Percentiles rank a stretch among this genome's conserved stretches.
phyloP scores from a whole-genome alignment of 176 grass and related monocot species.

The Lolium perenne region DNA sequence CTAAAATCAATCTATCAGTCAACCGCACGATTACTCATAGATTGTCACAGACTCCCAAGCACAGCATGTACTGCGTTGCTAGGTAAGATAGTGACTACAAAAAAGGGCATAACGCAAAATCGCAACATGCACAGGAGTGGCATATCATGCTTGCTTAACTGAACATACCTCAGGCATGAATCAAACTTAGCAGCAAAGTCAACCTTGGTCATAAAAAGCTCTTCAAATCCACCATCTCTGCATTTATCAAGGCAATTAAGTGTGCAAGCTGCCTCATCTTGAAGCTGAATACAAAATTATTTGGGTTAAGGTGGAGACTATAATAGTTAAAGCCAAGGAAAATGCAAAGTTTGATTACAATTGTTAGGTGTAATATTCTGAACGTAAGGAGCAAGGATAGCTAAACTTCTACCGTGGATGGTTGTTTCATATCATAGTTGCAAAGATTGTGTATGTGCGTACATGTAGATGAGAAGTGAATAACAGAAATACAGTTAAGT shows the following conservation, averaged over 20 bases:
- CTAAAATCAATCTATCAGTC: not conserved
- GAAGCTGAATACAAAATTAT: constrained; percentile 65
- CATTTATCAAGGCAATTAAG: constrained; percentile 80
- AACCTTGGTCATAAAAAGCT: constrained; percentile 92
- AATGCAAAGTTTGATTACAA: constrained; percentile 32
- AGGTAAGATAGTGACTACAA: not conserved
- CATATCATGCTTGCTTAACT: constrained; percentile 30
- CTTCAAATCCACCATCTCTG: constrained; percentile 84
- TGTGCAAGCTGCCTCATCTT: constrained; percentile 73
- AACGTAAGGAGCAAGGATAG: not conserved
- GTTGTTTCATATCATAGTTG: constrained; percentile 19
- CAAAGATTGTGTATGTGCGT: not conserved
- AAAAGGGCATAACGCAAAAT: constrained; percentile 30
- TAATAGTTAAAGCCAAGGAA: constrained; percentile 26
- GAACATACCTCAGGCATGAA: constrained; percentile 80
- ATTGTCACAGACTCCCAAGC: constrained; percentile 22
- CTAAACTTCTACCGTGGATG: not conserved
- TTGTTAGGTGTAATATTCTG: not conserved
- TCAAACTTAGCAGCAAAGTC: constrained; percentile 94
- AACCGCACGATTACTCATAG: not conserved
- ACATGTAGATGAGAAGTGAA: constrained; percentile 23
- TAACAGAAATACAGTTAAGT: not conserved
- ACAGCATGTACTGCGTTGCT: not conserved
- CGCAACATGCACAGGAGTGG: not conserved
- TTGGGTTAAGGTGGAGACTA: constrained; percentile 28